Percentiles rank a stretch among this genome's conserved stretches.
Conservation (phyloP, 192 early-diverging fungal genomes). For the Gigaspora rosea region DNA sequence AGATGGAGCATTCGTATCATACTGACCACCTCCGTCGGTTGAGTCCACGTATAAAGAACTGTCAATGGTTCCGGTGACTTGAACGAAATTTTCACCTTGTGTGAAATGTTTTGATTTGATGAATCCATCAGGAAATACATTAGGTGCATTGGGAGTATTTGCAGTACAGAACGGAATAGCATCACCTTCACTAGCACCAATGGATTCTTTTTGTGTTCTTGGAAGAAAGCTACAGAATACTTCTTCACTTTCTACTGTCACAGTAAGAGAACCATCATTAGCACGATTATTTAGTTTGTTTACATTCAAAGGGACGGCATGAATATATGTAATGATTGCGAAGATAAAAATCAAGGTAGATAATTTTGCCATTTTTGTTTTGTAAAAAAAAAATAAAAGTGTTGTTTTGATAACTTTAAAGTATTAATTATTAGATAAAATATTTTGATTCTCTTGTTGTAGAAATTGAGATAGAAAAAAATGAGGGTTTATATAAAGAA, state of each 20-base stretch:
- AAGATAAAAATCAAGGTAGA: too few species aligned
- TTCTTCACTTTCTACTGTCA: background rate
- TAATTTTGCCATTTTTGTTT: too few species aligned
- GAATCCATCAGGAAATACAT: constrained; percentile 40
- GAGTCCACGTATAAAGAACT: constrained; percentile 39
- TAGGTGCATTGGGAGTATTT: constrained; percentile 35
- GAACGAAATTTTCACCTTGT: constrained; percentile 40
- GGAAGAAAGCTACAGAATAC: constrained; percentile 4
- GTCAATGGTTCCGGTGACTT: constrained; percentile 56
- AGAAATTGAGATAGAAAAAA: too few species aligned
- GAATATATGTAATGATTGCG: too few species aligned
- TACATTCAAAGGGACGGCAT: too few species aligned
- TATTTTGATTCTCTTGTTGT: too few species aligned
- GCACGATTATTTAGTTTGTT: too few species aligned
- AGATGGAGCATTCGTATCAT: constrained; percentile 47
- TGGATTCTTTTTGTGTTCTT: constrained; percentile 20
- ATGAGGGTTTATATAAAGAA: too few species aligned
- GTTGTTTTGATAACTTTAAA: too few species aligned
- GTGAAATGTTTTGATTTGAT: constrained; percentile 46
- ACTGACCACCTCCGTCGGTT: constrained; percentile 56
- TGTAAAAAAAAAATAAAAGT: too few species aligned
- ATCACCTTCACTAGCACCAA: constrained; percentile 45
- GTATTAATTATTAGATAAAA: too few species aligned
- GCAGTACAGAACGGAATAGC: constrained; percentile 41
- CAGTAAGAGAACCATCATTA: background rate